Evolutionary conservation across 2,329 filamentous ascomycete genomes (phyloP), one percentile per base, ranked within the genome.

Genomic region (Parastagonospora avenae): DNA sequence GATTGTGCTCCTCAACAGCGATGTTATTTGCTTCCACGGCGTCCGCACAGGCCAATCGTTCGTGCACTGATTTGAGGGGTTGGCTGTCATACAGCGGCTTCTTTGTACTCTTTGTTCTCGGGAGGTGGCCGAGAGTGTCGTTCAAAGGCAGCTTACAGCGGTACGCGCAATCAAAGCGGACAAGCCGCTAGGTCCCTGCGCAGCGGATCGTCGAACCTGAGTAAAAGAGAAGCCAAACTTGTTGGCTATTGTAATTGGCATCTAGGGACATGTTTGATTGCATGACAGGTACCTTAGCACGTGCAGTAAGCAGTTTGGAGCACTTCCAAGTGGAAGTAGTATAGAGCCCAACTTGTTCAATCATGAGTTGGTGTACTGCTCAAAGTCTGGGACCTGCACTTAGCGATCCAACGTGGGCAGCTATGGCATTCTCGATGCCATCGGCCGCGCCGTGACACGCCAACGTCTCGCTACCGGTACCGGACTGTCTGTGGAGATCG

Each of bases 41-140:
- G 48, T 54, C 50, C 32, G 70, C 70, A 73, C 69, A 58, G 69
- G 49, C 68, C 69, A 71, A 57, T 60, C 42, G 71, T 74, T 73
- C 67, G 50, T 63, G 58, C 49, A 38, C 50, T 64, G 57, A 62
- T 62, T 52, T 55, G 46, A 57, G 60, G 50, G 52, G 52, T 46
- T 40, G 43, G 35, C 45, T 44, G 64, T 66, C 61, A 61, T 65
- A 67, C 68, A 59, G 53, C 62, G 50, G 60, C 56, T 59, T 60
- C 46, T 53, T 59, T 59, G 66, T 68, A 55, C 55, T 41, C 54
- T 46, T 55, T 55, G 37, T 57, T 47, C 46, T 63, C 61, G 62
- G 62, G 46, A 46, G 50, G 39, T 54, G 46, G 46, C 64, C 62
- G 62, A 60, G 48, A 52, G 46, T 39, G 51, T 59, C 50, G 52